Percentiles rank a stretch among this genome's conserved stretches.
Conservation (phyloP, 2,329 filamentous ascomycete genomes). For the Passalora sequoiae region DNA sequence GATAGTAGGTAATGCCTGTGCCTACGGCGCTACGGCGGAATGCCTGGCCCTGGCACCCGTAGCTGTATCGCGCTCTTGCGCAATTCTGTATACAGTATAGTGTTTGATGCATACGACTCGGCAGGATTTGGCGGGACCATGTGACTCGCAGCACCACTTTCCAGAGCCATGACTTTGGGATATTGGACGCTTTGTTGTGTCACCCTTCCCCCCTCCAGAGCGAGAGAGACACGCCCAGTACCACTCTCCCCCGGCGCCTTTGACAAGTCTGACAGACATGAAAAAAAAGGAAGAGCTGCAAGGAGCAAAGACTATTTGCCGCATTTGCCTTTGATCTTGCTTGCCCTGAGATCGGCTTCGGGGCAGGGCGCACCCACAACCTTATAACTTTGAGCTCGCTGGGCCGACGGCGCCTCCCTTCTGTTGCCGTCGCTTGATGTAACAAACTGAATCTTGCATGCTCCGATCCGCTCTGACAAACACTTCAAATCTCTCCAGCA, state of each 20-base stretch:
- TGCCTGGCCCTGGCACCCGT: no score
- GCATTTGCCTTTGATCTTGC: background rate
- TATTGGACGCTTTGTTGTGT: background rate
- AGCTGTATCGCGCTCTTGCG: background rate
- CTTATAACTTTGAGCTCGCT: background rate
- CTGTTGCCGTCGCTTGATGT: background rate
- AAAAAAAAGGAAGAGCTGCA: background rate
- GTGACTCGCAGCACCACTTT: background rate
- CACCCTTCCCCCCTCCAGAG: background rate
- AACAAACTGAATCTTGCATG: constrained; percentile 1
- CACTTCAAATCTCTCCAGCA: background rate
- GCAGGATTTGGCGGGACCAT: background rate
- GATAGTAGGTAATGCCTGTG: no score
- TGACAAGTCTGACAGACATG: background rate
- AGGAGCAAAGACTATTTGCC: background rate
- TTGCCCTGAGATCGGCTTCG: background rate
- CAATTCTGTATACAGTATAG: background rate
- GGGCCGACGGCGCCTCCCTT: background rate
- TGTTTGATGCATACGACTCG: background rate
- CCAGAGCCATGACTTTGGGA: background rate
- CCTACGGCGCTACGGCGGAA: no score
- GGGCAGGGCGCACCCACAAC: constrained; percentile 3
- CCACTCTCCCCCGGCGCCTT: background rate
- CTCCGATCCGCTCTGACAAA: background rate
- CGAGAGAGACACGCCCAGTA: no score